Evolutionary conservation across 495 filamentous ascomycete species (phyloP), one percentile per base, ranked within the genome.

Genomic region (Penicillium arizonense): DNA sequence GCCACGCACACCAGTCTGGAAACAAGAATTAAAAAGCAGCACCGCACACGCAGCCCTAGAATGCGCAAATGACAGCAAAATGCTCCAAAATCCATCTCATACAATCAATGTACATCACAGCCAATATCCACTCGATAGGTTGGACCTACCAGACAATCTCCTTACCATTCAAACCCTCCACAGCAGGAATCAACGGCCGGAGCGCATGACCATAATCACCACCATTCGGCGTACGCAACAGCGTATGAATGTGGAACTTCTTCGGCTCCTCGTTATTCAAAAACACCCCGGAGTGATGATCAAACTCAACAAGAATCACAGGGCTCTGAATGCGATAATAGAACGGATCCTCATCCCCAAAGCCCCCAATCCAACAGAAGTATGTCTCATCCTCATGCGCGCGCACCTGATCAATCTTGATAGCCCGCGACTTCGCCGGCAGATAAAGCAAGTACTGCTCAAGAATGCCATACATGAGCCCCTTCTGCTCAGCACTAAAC

Each of bases 271-370:
- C 75, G 57, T 90, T 91, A 1, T 78, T 82, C 66, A 91, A 69
- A 56, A 89, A 91, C 9, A 90, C 87, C 4, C 87, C 88, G 9
- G 83, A 88, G 61, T 92, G 88, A 60, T 88, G 86, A 61, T 92
- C 88, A 65, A 92, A 87, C 76, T 91, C 88, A 42, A 84, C 70
- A 32, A 90, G 67, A 12, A 88, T 70, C 1, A 90, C 85, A 0
- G 87, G 87, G 56, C 80, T 88, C 68, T 90, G 87, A 14, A 92
- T 77, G 4, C 87, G 77, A 58, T 83, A 92, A 61, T 92, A 91
- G 59, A 88, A 91, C 6, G 87, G 75, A 61, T 89, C 85, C 2
- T 79, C 72, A 41, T 88, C 78, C 5, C 77, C 82, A 52, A 65
- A 82, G 1, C 79, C 83, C 7, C 88, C 88, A 54, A 90, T 89